Conservation (phyloP, 83 land plant species). For the Thuja plicata region DNA sequence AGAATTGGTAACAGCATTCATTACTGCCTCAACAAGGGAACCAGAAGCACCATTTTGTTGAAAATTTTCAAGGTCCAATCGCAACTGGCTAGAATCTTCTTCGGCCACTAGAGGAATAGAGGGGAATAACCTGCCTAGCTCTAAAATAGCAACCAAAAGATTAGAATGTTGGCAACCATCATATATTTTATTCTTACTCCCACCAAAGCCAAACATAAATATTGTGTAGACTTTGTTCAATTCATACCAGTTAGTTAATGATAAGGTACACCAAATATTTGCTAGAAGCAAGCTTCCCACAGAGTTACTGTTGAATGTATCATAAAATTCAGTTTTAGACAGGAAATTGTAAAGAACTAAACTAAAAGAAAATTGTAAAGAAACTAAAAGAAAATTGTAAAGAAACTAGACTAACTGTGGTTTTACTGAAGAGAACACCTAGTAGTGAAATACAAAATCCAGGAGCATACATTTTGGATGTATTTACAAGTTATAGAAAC, state of each 20-base stretch:
- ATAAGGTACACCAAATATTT: neutral
- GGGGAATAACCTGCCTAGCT: slow-evolving; percentile 65
- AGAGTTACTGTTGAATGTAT: neutral
- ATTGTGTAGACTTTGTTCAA: neutral
- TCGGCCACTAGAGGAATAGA: slow-evolving; percentile 75
- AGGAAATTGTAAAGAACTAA: neutral
- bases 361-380: neutral
- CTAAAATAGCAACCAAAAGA: slow-evolving; percentile 28
- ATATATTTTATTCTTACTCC: neutral
- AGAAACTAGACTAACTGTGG: neutral
- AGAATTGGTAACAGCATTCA: slow-evolving; percentile 42
- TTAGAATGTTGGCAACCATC: neutral
- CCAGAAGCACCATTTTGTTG: slow-evolving; percentile 5
- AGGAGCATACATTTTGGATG: neutral
- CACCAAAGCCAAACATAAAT: neutral
- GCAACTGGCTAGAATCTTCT: slow-evolving; percentile 54
- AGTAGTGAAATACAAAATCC: neutral
- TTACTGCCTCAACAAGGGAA: slow-evolving; percentile 44
- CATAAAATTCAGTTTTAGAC: neutral
- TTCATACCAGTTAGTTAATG: neutral
- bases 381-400: neutral
- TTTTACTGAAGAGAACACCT: neutral
- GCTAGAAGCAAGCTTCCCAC: neutral
- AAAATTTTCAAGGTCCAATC: slow-evolving; percentile 17
- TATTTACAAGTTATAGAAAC: neutral